A percentile compares a stretch with the other conserved stretches of the same genome.
phyloP scores from a whole-genome alignment of 2,329 filamentous ascomycete genomes.

The Taxawa tesnikishii region DNA sequence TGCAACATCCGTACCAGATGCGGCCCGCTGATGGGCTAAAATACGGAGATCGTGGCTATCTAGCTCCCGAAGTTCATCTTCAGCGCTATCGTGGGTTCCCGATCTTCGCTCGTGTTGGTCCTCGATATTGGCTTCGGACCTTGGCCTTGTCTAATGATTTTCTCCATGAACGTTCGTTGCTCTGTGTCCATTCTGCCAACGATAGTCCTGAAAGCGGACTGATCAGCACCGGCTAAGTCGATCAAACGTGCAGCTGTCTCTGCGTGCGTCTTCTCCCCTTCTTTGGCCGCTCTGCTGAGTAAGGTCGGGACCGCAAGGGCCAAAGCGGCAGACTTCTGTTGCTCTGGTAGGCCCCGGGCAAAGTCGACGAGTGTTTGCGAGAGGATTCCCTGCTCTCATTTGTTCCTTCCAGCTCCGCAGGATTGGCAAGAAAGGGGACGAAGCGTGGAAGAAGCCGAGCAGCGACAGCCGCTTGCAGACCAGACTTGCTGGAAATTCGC shows the following conservation, averaged over 20 bases:
- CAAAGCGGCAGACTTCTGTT: conserved; percentile 47
- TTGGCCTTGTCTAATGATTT: conserved; percentile 39
- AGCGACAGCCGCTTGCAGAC: conserved; percentile 54
- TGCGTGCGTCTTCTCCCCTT: conserved; percentile 45
- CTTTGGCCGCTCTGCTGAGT: conserved; percentile 56
- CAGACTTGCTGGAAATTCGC: conserved; percentile 43
- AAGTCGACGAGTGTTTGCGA: conserved; percentile 67
- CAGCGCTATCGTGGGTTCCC: conserved; percentile 71
- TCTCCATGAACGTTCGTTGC: conserved; percentile 64
- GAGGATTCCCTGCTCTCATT: conserved; percentile 60
- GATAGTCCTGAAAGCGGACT: conserved; percentile 58
- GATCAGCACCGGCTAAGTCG: conserved; percentile 68
- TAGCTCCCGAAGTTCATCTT: conserved; percentile 98
- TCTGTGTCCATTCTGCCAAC: conserved; percentile 58
- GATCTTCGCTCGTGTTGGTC: conserved; percentile 24
- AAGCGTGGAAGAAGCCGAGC: conserved; percentile 64
- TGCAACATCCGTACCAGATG: too few species aligned
- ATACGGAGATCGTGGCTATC: too few species aligned
- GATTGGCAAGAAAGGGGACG: conserved; percentile 58
- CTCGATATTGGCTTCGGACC: conserved; percentile 24
- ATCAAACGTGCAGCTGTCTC: conserved; percentile 69
- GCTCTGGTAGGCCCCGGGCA: conserved; percentile 33
- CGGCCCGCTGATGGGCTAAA: too few species aligned
- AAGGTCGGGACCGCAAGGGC: conserved; percentile 67
- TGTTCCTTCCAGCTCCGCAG: conserved; percentile 58